These are phyloP conservation scores for Penicillium psychrosexuale DNA, from an alignment of 2,329 filamentous ascomycete genomes.

Conservation along the genomic window DNA sequence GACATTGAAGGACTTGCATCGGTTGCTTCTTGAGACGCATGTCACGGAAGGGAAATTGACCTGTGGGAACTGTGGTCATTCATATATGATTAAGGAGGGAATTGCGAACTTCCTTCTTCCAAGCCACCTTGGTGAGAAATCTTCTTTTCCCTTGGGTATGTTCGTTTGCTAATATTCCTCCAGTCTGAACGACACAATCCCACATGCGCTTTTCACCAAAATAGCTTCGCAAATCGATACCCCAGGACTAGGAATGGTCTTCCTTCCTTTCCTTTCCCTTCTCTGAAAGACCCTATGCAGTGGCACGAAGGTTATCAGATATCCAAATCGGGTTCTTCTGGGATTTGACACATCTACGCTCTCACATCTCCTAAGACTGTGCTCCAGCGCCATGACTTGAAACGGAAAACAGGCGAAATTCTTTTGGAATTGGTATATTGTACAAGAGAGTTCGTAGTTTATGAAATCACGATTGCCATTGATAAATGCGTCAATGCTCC, in stretches of 20 bases:
- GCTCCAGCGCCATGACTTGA: neutral
- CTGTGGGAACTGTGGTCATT: constrained; percentile 87
- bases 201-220: neutral
- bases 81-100: constrained; percentile 91
- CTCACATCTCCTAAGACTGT: neutral
- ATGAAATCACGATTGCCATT: constrained; percentile 20
- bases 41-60: constrained; percentile 85
- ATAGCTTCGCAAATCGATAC: constrained; percentile 7
- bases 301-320: neutral
- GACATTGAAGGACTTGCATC: constrained; percentile 73
- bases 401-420: constrained; percentile 8
- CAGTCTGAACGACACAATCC: constrained; percentile 3
- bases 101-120: constrained; percentile 95
- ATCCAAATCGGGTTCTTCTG: neutral
- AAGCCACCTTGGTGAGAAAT: constrained; percentile 67
- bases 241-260: neutral
- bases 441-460: constrained; percentile 25
- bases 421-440: constrained; percentile 23
- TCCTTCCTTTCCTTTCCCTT: neutral
- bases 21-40: constrained; percentile 81
- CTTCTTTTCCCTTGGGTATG: neutral
- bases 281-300: neutral
- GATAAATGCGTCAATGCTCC: constrained; percentile 16
- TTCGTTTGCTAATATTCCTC: neutral
- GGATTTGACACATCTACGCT: neutral